Base-by-base conservation (phyloP, 805 yeast species). In the Sugiyamaella valdiviana region DNA sequence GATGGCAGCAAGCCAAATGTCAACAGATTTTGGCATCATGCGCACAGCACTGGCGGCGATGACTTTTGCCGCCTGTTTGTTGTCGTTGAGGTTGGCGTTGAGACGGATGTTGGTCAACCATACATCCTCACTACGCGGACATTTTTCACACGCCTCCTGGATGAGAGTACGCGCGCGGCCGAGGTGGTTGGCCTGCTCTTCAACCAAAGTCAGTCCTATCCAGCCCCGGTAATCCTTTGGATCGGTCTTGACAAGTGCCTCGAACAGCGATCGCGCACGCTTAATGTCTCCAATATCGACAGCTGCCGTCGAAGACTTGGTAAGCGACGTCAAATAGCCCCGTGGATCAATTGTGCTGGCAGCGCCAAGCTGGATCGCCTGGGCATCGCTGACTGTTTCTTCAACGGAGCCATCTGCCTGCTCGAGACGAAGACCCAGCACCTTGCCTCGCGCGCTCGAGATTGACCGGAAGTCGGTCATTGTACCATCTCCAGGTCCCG, bases 191-290 rank as follows among this genome's bases (percentile, higher is more conserved):
- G 82, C 83, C 40, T 74, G 75, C 54, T 78, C 83, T 60, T 91
- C 98, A 7, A 88, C 62, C 42, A 87, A 67, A 0, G 96, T 95
- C 42, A 88, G 78, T 0, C 95, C 87, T 19, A 91, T 84, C 95
- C 96, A 91, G 3, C 84, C 85, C 42, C 77, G 77, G 0, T 95
- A 77, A 50, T 80, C 82, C 38, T 68, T 65, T 0, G 97, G 96
- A 57, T 86, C 83, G 0, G 87, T 68, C 54, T 76, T 78, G 32
- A 95, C 72, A 54, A 85, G 74, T 2, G 88, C 81, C n/a, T 76
- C 69, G 41, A 90, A 71, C 6, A 88, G 69, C 2, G 72, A 59
- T 35, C 93, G 68, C 35, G 82, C 78, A 51, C 77, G 79, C 39
- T 70, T 69, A 2, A 81, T 64, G 53, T 85, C 90, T 3, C 80